These are phyloP conservation scores for Boletus subcaerulescens DNA, from an alignment of 768 basidiomycete species.

Conservation along the genomic window DNA sequence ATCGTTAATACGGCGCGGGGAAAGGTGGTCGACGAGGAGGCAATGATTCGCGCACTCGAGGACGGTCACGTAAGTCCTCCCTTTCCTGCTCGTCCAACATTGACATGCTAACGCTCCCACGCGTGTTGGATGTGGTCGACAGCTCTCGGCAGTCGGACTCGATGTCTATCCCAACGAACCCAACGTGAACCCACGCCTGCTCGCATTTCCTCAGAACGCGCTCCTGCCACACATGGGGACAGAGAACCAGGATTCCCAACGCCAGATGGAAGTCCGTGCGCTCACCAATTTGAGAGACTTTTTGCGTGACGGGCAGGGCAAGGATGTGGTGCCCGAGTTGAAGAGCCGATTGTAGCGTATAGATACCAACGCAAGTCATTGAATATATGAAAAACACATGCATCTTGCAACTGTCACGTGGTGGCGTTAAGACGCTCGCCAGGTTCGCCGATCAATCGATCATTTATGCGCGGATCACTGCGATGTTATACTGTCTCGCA, in stretches of 20 bases:
- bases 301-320: slow-evolving; percentile 58
- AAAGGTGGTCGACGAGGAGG: slow-evolving; percentile 84
- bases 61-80: slow-evolving; percentile 42
- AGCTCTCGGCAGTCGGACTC: slow-evolving; percentile 54
- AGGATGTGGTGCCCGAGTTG: slow-evolving; percentile 64
- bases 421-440: too few relatives aligned
- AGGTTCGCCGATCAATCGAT: too few relatives aligned
- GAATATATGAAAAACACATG: too few relatives aligned
- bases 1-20: slow-evolving; percentile 91
- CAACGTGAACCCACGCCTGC: slow-evolving; percentile 68
- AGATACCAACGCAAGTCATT: too few relatives aligned
- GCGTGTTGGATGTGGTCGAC: slow-evolving; percentile 22
- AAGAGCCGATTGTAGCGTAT: slow-evolving; percentile 14
- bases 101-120: too few relatives aligned
- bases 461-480: too few relatives aligned
- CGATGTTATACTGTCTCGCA: too few relatives aligned
- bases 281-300: slow-evolving; percentile 74
- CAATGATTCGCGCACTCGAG: slow-evolving; percentile 80
- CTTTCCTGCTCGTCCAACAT: too few relatives aligned
- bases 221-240: slow-evolving; percentile 94
- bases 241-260: slow-evolving; percentile 76
- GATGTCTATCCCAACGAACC: slow-evolving; percentile 90
- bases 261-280: slow-evolving; percentile 83
- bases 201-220: slow-evolving; percentile 80
- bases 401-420: too few relatives aligned